Conservation (phyloP, 805 yeast species). For the Wickerhamiella kurtzmanii region DNA sequence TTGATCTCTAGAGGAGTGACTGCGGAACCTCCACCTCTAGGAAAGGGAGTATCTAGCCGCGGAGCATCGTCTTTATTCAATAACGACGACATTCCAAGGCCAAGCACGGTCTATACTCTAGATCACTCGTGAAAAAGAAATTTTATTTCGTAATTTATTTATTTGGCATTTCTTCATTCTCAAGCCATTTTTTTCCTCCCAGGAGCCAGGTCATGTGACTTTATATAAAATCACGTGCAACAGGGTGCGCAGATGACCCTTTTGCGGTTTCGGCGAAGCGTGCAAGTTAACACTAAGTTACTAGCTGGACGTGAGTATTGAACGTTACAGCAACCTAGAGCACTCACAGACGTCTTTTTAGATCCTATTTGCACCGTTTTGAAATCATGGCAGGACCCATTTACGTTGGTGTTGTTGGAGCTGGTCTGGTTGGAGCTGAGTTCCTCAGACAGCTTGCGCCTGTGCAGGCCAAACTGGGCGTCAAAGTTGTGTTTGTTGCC, state of each 20-base stretch:
- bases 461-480: constrained; percentile 36
- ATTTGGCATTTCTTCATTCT: no score
- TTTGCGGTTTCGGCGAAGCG: no score
- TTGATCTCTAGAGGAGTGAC: constrained; percentile 82
- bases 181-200: no score
- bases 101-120: no score
- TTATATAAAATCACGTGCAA: no score
- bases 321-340: no score
- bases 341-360: no score
- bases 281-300: no score
- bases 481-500: constrained; percentile 71
- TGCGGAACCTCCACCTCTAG: constrained; percentile 78
- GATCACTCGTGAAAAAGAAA: not conserved
- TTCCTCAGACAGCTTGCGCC: constrained; percentile 65
- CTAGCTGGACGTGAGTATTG: no score
- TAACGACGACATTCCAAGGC: not conserved
- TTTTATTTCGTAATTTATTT: not conserved
- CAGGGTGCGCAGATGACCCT: no score
- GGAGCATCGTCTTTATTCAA: not conserved
- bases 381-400: not conserved
- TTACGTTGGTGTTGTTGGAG: constrained; percentile 59
- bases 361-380: no score
- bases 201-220: no score
- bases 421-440: constrained; percentile 93
- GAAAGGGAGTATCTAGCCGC: constrained; percentile 48